These are phyloP conservation scores for Backusella tuberculispora DNA, from an alignment of 192 early-diverging fungal genomes.

Conservation along the genomic window DNA sequence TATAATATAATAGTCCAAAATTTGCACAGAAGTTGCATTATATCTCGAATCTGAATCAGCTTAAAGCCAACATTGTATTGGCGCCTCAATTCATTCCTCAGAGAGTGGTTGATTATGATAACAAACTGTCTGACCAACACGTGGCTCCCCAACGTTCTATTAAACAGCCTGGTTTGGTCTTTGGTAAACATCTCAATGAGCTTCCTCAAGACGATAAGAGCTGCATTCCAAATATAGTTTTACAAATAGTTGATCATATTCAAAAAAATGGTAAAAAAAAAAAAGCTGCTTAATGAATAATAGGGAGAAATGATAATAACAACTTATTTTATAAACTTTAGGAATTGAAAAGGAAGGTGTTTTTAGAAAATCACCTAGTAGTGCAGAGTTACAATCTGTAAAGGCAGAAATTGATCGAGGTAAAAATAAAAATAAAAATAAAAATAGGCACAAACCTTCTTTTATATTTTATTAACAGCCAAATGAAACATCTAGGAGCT, in stretches of 20 bases:
- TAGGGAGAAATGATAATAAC: not conserved
- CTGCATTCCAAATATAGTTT: constrained; percentile 73
- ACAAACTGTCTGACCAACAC: not conserved
- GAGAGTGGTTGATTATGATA: constrained; percentile 61
- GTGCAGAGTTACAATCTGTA: constrained; percentile 66
- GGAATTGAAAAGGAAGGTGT: constrained; percentile 82
- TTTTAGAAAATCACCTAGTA: constrained; percentile 84
- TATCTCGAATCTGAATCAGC: constrained; percentile 69
- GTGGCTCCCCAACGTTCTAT: not conserved
- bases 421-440: constrained; percentile 16
- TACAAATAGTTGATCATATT: constrained; percentile 74
- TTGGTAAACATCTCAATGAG: constrained; percentile 76
- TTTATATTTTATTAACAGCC: constrained; percentile 1
- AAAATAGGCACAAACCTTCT: not conserved
- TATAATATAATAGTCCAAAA: constrained; percentile 70
- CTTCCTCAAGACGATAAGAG: constrained; percentile 49
- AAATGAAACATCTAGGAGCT: constrained; percentile 35
- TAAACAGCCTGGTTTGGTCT: constrained; percentile 39
- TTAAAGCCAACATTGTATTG: constrained; percentile 69
- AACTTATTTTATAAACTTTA: constrained; percentile 18
- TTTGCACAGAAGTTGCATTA: constrained; percentile 87
- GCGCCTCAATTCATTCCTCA: constrained; percentile 79
- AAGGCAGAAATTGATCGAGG: constrained; percentile 61
- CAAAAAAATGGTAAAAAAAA: constrained; percentile 54
- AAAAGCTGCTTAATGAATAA: not conserved